Evolutionary conservation across 495 filamentous ascomycete species (phyloP).

Genomic region (Peziza echinospora): DNA sequence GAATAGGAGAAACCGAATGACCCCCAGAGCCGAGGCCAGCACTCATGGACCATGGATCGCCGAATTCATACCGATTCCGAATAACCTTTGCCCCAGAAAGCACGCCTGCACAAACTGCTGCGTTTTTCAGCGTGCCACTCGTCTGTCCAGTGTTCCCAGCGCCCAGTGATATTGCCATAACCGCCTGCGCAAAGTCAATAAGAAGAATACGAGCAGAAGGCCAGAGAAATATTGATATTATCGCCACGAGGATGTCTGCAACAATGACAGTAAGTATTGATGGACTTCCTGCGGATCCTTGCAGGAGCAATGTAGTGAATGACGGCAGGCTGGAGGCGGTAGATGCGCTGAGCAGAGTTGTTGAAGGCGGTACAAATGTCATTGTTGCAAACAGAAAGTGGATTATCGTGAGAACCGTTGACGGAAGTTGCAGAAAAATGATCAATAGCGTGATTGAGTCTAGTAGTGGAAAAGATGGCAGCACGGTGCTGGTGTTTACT

Average conservation of each 20-base stretch:
- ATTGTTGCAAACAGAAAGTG: slow-evolving; percentile 84
- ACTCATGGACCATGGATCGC: slow-evolving; percentile 23
- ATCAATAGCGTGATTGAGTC: slow-evolving; percentile 97
- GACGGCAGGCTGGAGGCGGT: slow-evolving; percentile 28
- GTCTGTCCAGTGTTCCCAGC: slow-evolving; percentile 57
- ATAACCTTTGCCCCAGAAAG: slow-evolving; percentile 47
- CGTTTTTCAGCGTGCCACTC: slow-evolving; percentile 46
- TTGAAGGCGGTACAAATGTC: slow-evolving; percentile 70
- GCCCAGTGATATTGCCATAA: slow-evolving; percentile 82
- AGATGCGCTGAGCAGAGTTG: slow-evolving; percentile 27
- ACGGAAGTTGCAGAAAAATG: slow-evolving; percentile 87
- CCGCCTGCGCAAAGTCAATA: slow-evolving; percentile 84
- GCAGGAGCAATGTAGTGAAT: slow-evolving; percentile 23
- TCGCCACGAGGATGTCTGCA: slow-evolving; percentile 48
- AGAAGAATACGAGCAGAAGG: slow-evolving; percentile 69
- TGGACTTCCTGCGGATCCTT: slow-evolving; percentile 18
- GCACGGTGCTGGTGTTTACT: slow-evolving; percentile 37
- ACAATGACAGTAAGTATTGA: slow-evolving; percentile 47
- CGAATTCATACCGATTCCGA: slow-evolving; percentile 30
- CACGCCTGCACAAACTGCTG: slow-evolving; percentile 58
- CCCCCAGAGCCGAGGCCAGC: slow-evolving; percentile 24
- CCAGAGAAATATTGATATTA: slow-evolving; percentile 82
- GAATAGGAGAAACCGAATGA: slow-evolving; percentile 21
- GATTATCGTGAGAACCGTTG: slow-evolving; percentile 69
- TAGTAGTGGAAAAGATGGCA: slow-evolving; percentile 71